Conservation (phyloP, 352 stramenopile genomes). For the Phytophthora sp. region DNA sequence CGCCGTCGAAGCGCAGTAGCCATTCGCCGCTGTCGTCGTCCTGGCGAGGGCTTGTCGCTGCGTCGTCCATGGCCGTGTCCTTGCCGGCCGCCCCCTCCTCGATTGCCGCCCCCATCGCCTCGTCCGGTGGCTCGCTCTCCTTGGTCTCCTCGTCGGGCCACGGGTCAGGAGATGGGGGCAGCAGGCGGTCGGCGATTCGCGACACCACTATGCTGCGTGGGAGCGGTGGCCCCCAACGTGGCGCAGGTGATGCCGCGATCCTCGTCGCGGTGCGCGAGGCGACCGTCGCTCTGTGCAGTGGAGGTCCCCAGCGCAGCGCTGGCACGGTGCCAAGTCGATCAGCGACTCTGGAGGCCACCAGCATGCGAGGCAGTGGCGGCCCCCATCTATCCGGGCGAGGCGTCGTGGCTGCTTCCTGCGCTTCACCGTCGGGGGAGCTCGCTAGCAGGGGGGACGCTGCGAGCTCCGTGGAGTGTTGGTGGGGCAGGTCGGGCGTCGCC, state of each 20-base stretch:
- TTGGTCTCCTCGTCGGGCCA: no score
- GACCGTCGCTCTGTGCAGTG: background rate
- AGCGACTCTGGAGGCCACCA: background rate
- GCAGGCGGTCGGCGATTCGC: background rate
- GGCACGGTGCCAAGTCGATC: background rate
- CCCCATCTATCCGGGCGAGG: background rate
- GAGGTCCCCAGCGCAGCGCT: background rate
- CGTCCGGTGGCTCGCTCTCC: no score
- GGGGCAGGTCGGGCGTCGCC: background rate
- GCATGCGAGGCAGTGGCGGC: background rate
- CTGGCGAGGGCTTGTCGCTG: no score
- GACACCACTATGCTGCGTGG: background rate
- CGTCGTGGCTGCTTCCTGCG: background rate
- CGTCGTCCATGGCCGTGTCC: no score
- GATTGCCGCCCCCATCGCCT: no score
- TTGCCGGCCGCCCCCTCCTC: no score
- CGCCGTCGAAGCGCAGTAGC: no score
- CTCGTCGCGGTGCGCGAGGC: background rate
- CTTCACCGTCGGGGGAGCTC: background rate
- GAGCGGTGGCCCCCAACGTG: background rate
- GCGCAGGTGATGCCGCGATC: background rate
- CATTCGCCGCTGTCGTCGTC: no score
- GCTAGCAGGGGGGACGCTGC: conserved; percentile 8
- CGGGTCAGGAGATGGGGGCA: no score
- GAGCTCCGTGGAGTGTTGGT: background rate